Base-by-base conservation (phyloP, 495 filamentous ascomycete genomes). In the Neurospora terricola region DNA sequence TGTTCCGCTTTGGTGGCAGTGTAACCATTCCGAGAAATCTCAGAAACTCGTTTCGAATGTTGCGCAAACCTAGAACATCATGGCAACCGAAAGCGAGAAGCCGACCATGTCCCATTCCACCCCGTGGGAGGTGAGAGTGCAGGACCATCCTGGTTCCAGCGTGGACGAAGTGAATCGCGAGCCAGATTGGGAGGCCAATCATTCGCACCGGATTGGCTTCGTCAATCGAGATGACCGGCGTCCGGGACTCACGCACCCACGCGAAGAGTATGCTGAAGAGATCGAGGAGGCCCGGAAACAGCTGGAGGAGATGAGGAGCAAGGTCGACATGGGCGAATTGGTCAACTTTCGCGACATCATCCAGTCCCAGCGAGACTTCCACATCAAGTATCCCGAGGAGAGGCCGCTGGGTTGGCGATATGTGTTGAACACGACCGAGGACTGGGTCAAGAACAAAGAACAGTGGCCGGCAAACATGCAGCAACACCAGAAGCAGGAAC, bases 331-430 rank as follows among this genome's bases (percentile, higher is more conserved):
- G 9, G 72, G 72, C 23, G 39, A 70, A 0, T 39, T 74, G 36
- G 75, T 76, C 70, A 76, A 76, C 36, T 76, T 76, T 40, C 48
- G 75, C 4, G 75, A 76, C n/a, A 7, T 76, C 27, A 76, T 76
- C 14, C 37, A 72, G 66, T 30, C 59, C 14, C 75, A 76, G 21
- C 23, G 34, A 2, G 38, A 54, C 36, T 70, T 76, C 7, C 72
- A 76, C 27, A 23, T 76, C 10, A 66, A 69, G 11, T 68, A 76
- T 38, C 74, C 72, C 9, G 62, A 70, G n/a, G 70, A 76, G 30
- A 69, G 74, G 6, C 72, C 74, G 40, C 27, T 76, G 2, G 74
- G 74, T 2, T 76, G 74, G 74, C 69, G 74, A 7, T 76, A 76
- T 21, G 74, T 76, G 36, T 16, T 76, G 39, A 73, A 76, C 30